Evolutionary conservation across 2,329 filamentous ascomycete species (phyloP).

Genomic region (Dactylellina haptotyla): DNA sequence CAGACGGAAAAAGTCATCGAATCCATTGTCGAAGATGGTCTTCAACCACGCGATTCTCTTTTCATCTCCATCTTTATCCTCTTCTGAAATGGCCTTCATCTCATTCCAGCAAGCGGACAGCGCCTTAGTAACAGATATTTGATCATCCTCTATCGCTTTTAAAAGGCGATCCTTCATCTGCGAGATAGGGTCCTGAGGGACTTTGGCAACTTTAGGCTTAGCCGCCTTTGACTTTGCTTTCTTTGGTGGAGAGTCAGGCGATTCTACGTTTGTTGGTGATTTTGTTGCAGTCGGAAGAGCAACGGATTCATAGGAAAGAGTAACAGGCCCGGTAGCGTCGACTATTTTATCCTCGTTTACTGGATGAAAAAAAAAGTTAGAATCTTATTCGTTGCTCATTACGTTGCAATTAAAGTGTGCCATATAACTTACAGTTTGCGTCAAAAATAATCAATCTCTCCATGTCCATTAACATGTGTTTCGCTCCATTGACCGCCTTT

Average conservation of each 20-base stretch:
- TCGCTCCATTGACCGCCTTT: slow-evolving; percentile 25
- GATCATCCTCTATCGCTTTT: slow-evolving; percentile 40
- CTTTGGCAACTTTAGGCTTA: slow-evolving; percentile 23
- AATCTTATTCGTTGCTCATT: background rate
- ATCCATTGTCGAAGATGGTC: slow-evolving; percentile 48
- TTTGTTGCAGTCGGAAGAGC: background rate
- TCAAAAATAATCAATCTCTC: slow-evolving; percentile 48
- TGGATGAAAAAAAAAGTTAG: slow-evolving; percentile 3
- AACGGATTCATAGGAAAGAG: slow-evolving; percentile 41
- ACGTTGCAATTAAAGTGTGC: no score
- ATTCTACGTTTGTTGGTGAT: slow-evolving; percentile 33
- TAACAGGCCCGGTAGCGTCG: slow-evolving; percentile 29
- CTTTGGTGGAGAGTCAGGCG: slow-evolving; percentile 32
- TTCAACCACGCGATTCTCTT: slow-evolving; percentile 47
- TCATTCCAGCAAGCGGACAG: slow-evolving; percentile 28
- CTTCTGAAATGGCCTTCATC: slow-evolving; percentile 38
- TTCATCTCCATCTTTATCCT: slow-evolving; percentile 43
- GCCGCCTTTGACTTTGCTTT: slow-evolving; percentile 22
- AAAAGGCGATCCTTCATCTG: slow-evolving; percentile 48
- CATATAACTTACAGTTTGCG: slow-evolving; percentile 43
- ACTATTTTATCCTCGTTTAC: slow-evolving; percentile 36
- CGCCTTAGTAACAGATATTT: slow-evolving; percentile 20
- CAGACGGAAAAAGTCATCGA: slow-evolving; percentile 37
- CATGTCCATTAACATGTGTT: slow-evolving; percentile 52
- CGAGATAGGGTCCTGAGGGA: slow-evolving; percentile 35